Evolutionary conservation across 306 rosid species (phyloP), one percentile per base, ranked within the genome.

Genomic region (Cicer yamashitae): DNA sequence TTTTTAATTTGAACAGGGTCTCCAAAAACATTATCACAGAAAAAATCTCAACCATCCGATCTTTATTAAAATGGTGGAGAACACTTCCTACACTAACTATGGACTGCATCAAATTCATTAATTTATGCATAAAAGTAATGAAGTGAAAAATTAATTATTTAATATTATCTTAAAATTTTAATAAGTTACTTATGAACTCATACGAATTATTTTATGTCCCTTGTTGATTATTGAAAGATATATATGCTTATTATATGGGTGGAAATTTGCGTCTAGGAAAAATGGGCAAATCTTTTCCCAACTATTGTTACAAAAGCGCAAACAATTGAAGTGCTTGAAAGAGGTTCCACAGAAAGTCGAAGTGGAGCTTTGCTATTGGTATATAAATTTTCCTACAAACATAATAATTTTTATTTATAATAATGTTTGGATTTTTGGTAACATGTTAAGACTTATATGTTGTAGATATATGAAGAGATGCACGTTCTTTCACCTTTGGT

Each of bases 401-500:
- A 20, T 50, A 9, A 44, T 51, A 2, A 34, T 9, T 58, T 30
- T 30, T 30, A 1, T 69, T 43, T 30, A 30, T 60, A 20, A 20
- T 22, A 25, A 39, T 15, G 2, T 67, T 46, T 11, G 3, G 37
- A 30, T 30, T 30, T 3, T 66, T 6, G 12, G 1, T 52, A 30
- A 52, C 10, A 52, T 52, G 22, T 41, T 1, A 18, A 11, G 37
- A 65, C 11, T 63, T 30, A 30, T 54, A 17, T 70, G 34, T 2
- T 13, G 76, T 84, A 93, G 98, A 87, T 90, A 91, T 54, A 81
- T 73, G 91, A 63, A 64, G 85, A 90, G 70, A 78, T 90, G 91
- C 96, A 93, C 71, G 79, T 86, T 65, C 89, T 89, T 22, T 93
- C 98, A 11, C 96, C 96, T 0, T 56, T 87, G 13, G 88, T 90